phyloP scores from a whole-genome alignment of 176 grass and related monocot genomes.

The Rhynchospora breviuscula region DNA sequence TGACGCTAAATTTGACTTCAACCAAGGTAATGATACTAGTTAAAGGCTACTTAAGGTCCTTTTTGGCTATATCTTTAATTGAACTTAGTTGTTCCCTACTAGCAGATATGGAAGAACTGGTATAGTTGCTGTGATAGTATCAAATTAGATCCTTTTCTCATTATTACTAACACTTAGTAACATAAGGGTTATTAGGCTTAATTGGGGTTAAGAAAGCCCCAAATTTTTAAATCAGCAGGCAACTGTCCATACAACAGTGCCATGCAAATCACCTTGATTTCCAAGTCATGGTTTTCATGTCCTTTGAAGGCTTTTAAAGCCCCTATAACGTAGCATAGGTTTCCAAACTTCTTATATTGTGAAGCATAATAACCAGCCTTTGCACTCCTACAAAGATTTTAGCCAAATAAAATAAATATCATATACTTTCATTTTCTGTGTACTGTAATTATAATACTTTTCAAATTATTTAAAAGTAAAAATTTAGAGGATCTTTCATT shows the following conservation, averaged over 20 bases:
- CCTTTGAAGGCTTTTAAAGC: constrained; percentile 77
- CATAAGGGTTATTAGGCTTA: not conserved
- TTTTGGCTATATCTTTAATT: not conserved
- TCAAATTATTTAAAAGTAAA: constrained; percentile 19
- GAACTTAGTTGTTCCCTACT: not conserved
- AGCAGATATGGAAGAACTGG: not conserved
- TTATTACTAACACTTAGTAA: not conserved
- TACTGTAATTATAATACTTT: not conserved
- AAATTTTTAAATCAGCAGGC: not conserved
- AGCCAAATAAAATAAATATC: constrained; percentile 11
- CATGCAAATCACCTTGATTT: constrained; percentile 67
- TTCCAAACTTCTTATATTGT: constrained; percentile 83
- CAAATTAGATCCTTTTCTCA: not conserved
- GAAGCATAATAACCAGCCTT: constrained; percentile 95
- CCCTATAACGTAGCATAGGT: constrained; percentile 88
- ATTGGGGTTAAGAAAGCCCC: not conserved
- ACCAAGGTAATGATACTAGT: not conserved
- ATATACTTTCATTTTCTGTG: not conserved
- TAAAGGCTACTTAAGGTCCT: not conserved
- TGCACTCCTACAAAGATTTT: constrained; percentile 57
- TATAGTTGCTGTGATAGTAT: not conserved
- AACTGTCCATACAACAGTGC: not conserved
- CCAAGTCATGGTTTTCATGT: constrained; percentile 62
- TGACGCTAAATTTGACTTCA: not conserved
- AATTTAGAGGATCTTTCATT: constrained; percentile 10